A percentile compares a stretch with the other conserved stretches of the same genome.
These are phyloP conservation scores for Suhomyces faveliae DNA, from an alignment of 805 yeast genomes.

Conservation along the genomic window DNA sequence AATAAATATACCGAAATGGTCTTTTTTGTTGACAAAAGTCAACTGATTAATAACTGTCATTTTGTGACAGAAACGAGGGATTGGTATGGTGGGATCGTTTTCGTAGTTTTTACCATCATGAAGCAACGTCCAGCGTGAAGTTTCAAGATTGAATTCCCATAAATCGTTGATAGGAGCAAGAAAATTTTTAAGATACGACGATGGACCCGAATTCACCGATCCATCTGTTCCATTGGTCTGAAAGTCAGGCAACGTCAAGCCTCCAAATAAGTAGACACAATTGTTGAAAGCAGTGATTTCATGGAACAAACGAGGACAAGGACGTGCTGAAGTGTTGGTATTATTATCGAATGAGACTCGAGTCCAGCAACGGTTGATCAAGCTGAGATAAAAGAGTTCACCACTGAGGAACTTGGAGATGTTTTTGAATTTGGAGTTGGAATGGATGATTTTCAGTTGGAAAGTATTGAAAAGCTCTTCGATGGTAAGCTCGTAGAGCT, in stretches of 20 bases:
- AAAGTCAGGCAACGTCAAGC: conserved; percentile 41
- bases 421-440: conserved; percentile 25
- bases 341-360: conserved; percentile 28
- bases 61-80: conserved; percentile 53
- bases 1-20: conserved; percentile 50
- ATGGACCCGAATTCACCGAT: neutral
- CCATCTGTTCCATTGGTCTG: neutral
- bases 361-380: conserved; percentile 60
- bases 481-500: conserved; percentile 39
- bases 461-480: conserved; percentile 41
- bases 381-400: conserved; percentile 60
- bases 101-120: conserved; percentile 30
- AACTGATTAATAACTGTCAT: conserved; percentile 42
- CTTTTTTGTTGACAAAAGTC: conserved; percentile 33
- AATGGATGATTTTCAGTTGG: conserved; percentile 22
- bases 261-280: conserved; percentile 63
- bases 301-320: conserved; percentile 55
- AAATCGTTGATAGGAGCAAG: conserved; percentile 57
- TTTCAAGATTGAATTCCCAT: conserved; percentile 62
- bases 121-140: conserved; percentile 53
- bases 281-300: conserved; percentile 52
- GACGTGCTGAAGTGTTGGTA: conserved; percentile 27
- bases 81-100: conserved; percentile 20
- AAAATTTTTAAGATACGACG: conserved; percentile 5
- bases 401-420: conserved; percentile 49